Evolutionary conservation across 2,329 filamentous ascomycete species (phyloP), one percentile per base, ranked within the genome.

Genomic region (Cladophialophora psammophila): DNA sequence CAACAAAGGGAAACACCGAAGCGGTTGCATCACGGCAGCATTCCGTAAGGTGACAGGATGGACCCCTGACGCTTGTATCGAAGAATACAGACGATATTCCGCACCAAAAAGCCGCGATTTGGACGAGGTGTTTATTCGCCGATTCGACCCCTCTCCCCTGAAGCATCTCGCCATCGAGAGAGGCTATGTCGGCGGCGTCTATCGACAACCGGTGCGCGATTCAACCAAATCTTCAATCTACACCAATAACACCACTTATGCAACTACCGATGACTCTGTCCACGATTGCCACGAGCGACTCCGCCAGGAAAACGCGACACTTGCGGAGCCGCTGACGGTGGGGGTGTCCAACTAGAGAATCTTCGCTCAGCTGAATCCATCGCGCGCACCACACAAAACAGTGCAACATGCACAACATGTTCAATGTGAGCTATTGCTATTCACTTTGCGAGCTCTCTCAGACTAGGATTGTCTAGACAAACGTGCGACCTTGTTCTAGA

Each of bases 1-100:
- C 84, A 97, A 97, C 76, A 94, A 96, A 73, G 94, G 94, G 76
- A 95, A 90, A 85, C 94, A 97, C 76, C 90, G 94, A 65, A 97
- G 94, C 18, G 94, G 94, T 26, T 97, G 93, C 75, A 90, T 95
- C n/a, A 86, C 94, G 57, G 94, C 88, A 18, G 89, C 91, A 65
- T 85, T 96, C 69, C 89, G 93, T 69, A 92, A 91, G 76, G 80
- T 91, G 12, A 86, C 88, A 13, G 88, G 90, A 13, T 92, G 91
- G 88, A 81, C 87, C 18, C 77, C 88, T 1, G 77, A 84, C 1
- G 80, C 82, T 15, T 86, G 91, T 40, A 78, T 95, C 40, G 83
- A 87, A 59, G 94, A 97, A 78, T 97, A 96, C 80, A 82, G 84
- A 69, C 80, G 81, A 0, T 94, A 89, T 72, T 82, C 85, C 0